A percentile compares a stretch with the other conserved stretches of the same genome.
phyloP scores from a whole-genome alignment of 805 yeast genomes.

The Nakazawaea holstii region DNA sequence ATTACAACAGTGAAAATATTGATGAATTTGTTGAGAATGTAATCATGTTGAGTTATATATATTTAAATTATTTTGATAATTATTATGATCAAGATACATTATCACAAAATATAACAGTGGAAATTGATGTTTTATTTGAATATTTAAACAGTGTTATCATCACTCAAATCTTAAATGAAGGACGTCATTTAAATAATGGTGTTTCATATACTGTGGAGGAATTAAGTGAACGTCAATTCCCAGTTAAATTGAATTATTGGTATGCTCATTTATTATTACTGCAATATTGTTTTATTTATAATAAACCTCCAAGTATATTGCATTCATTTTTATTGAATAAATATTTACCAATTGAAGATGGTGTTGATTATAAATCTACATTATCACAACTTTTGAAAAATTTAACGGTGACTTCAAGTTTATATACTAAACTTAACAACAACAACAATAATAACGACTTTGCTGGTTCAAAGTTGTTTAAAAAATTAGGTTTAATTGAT shows the following conservation, averaged over 20 bases:
- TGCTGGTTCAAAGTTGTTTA: conserved; percentile 13
- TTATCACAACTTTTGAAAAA: conserved; percentile 19
- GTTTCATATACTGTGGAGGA: conserved; percentile 8
- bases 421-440: not conserved
- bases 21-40: conserved; percentile 39
- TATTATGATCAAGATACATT: conserved; percentile 8
- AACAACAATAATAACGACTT: not conserved
- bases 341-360: conserved; percentile 18
- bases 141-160: conserved; percentile 42
- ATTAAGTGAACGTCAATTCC: conserved; percentile 13
- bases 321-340: conserved; percentile 25
- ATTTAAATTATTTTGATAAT: conserved; percentile 30
- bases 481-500: conserved; percentile 16
- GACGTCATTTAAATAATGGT: conserved; percentile 4
- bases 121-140: conserved; percentile 41
- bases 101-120: conserved; percentile 19
- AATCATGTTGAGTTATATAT: conserved; percentile 37
- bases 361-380: conserved; percentile 11
- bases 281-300: conserved; percentile 31
- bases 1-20: conserved; percentile 23
- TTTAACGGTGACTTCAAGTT: conserved; percentile 21
- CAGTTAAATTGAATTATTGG: conserved; percentile 34
- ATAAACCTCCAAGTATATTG: conserved; percentile 34
- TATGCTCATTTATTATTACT: conserved; percentile 42
- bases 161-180: conserved; percentile 33